Evolutionary conservation across 1,139 yeast species (phyloP), one percentile per base, ranked within the genome.

Genomic region (Candida neerlandica): DNA sequence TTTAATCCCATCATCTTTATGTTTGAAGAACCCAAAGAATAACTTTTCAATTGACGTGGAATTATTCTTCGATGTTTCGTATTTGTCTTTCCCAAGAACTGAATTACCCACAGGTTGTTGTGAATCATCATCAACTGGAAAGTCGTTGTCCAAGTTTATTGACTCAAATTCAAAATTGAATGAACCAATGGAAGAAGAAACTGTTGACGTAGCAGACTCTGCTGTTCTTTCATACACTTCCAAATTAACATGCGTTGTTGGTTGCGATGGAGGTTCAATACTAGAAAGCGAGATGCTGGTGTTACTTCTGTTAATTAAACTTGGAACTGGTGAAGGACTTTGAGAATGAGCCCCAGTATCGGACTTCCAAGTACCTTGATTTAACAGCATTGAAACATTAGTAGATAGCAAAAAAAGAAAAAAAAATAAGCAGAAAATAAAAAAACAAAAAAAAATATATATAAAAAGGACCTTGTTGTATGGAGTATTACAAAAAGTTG

Each of bases 131-230:
- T 41, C 34, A 19, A 41, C 11, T 19, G 5, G 38, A 10, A 30
- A 41, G 15, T 41, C 29, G 15, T 35, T 35, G 4, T 46, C 51
- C 29, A 49, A 30, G 27, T 41, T 43, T 10, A 49, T 21, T 16
- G 49, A 43, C 39, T 49, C 51, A 43, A 49, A 49, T 21, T 46
- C 45, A 18, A 46, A 38, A 34, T 40, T 49, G 33, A 49, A 49
- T 4, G 51, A 49, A n/a, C 51, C 45, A 15, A 46, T 32, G 6
- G 47, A 37, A n/a, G 44, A 41, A 12, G 34, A 41, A 19, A 37
- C 16, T 5, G 16, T 21, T 19, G 44, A 30, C n/a, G 44, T 32
- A 21, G 21, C 29, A 9, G 44, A 19, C 6, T 32, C 9, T 2
- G 49, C 11, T 29, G 33, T 29, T 26, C 46, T 45, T 9, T 45